Conservation (phyloP, 2,329 filamentous ascomycete genomes). For the Penicillium corylophilum region DNA sequence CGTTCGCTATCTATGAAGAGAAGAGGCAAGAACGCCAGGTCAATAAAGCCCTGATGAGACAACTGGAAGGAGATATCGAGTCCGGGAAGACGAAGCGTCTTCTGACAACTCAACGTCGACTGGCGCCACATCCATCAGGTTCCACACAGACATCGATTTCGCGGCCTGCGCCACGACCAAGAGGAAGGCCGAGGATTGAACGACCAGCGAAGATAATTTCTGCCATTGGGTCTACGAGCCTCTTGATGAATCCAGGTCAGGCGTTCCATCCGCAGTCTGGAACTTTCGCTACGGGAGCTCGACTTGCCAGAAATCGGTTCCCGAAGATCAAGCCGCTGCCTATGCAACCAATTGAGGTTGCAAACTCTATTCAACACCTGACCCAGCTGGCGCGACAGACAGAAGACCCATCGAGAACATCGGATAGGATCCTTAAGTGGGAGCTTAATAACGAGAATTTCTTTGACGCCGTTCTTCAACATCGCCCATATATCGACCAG, state of each 20-base stretch:
- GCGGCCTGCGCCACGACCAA: conserved; percentile 14
- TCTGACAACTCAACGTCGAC: conserved; percentile 28
- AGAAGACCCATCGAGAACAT: conserved; percentile 9
- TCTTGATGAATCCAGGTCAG: conserved; percentile 41
- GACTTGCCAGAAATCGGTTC: conserved; percentile 2
- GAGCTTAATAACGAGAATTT: conserved; percentile 35
- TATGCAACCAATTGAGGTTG: conserved; percentile 11
- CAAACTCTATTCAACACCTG: conserved; percentile 27
- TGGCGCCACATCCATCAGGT: conserved; percentile 11
- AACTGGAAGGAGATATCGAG: conserved; percentile 8
- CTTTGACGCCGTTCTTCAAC: conserved; percentile 22
- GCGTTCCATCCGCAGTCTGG: conserved; percentile 42
- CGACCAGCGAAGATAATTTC: conserved; percentile 26
- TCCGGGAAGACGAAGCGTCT: conserved; percentile 21
- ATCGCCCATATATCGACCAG: conserved; percentile 40
- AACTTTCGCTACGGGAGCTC: conserved; percentile 45
- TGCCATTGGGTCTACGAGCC: conserved; percentile 11
- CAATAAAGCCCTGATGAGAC: conserved; percentile 26
- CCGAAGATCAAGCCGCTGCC: neutral
- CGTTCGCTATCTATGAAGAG: conserved; percentile 28
- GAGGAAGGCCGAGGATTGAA: conserved; percentile 8
- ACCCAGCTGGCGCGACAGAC: conserved; percentile 29
- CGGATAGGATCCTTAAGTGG: conserved; percentile 40
- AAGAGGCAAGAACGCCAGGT: conserved; percentile 26
- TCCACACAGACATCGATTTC: conserved; percentile 28